These are phyloP conservation scores for Calonectria ilicicola DNA, from an alignment of 2,329 filamentous ascomycete species.

Conservation along the genomic window DNA sequence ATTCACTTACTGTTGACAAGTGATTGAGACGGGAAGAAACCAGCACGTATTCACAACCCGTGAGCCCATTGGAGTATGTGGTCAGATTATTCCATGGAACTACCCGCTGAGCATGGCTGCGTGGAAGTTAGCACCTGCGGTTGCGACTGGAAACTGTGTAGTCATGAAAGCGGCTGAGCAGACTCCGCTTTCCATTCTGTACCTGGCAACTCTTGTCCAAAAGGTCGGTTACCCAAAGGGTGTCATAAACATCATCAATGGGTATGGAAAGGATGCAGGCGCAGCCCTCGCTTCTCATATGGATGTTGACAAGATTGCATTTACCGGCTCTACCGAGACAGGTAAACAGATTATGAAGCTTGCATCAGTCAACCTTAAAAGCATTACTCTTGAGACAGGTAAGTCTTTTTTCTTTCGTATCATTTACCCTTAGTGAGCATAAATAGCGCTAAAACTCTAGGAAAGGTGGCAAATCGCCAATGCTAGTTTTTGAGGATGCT, in stretches of 20 bases:
- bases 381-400: not conserved
- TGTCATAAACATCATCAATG: not conserved
- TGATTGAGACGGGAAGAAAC: not conserved
- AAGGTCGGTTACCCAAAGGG: not conserved
- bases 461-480: not conserved
- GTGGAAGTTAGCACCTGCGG: not conserved
- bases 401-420: no score
- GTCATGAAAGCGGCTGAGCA: not conserved
- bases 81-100: not conserved
- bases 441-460: no score
- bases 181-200: not conserved
- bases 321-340: not conserved
- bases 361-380: not conserved
- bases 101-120: not conserved
- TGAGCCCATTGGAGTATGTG: not conserved
- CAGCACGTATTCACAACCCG: not conserved
- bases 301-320: not conserved
- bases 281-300: not conserved
- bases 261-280: not conserved
- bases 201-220: not conserved
- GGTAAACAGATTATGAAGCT: not conserved
- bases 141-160: not conserved
- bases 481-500: not conserved
- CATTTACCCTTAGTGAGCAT: no score
- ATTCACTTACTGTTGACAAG: not conserved